Percentiles rank a stretch among this genome's conserved stretches.
Evolutionary conservation across 2,329 filamentous ascomycete genomes (phyloP).

Genomic region (Ophiostoma piceae): DNA sequence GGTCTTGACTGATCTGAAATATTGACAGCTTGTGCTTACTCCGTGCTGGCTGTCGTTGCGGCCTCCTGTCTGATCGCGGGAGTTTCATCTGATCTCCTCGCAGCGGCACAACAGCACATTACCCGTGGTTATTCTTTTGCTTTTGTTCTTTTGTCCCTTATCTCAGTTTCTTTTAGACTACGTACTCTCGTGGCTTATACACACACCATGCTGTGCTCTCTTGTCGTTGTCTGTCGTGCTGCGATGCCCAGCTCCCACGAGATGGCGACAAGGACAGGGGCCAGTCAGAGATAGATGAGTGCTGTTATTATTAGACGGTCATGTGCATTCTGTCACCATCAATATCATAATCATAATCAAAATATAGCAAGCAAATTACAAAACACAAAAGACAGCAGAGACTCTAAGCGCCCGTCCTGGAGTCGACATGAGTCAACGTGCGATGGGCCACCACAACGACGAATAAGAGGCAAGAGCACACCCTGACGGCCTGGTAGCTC

Average conservation of each 20-base stretch:
- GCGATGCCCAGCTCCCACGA: constrained; percentile 2
- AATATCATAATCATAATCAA: too few relatives aligned
- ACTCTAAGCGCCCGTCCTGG: constrained; percentile 20
- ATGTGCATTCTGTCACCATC: neutral
- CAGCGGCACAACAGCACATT: neutral
- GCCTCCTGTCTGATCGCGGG: constrained; percentile 3
- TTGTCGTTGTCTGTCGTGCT: constrained; percentile 1
- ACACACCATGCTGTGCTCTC: neutral
- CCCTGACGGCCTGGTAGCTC: constrained; percentile 5
- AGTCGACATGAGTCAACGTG: constrained; percentile 11
- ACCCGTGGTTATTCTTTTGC: neutral
- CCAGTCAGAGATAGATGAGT: neutral
- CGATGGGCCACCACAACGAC: constrained; percentile 1
- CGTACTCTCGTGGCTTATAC: neutral
- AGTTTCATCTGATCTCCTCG: constrained; percentile 8
- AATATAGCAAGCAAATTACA: neutral
- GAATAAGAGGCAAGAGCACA: constrained; percentile 20
- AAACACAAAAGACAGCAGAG: neutral
- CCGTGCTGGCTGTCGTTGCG: neutral
- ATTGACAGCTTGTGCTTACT: neutral
- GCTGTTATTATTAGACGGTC: neutral
- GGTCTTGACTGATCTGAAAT: neutral
- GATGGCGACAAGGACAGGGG: neutral
- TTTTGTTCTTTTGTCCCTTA: neutral
- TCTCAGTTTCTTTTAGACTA: neutral